Percentiles rank a stretch among this genome's conserved stretches.
These are phyloP conservation scores for Pseudogymnoascus sp. DNA, from an alignment of 2,329 filamentous ascomycete species.

Conservation along the genomic window DNA sequence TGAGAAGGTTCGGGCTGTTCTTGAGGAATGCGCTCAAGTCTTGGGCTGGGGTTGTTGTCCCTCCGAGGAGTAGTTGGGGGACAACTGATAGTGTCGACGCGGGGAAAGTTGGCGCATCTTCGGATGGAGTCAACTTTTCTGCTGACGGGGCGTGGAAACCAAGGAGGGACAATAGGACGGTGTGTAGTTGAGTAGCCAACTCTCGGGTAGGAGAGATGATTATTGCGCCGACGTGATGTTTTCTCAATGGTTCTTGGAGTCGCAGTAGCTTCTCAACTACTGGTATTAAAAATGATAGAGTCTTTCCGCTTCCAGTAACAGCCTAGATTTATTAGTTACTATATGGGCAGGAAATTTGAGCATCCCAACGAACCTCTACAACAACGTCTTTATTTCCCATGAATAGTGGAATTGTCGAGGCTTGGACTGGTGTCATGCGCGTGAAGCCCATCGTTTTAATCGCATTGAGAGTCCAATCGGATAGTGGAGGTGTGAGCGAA, in stretches of 20 bases:
- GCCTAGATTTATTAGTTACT: conserved; percentile 39
- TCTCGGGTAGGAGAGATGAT: conserved; percentile 91
- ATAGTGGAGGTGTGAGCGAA: conserved; percentile 59
- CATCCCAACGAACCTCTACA: conserved; percentile 52
- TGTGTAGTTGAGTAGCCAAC: conserved; percentile 81
- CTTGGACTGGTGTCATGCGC: conserved; percentile 90
- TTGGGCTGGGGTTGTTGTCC: conserved; percentile 69
- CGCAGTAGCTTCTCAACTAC: conserved; percentile 74
- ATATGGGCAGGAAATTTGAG: neutral
- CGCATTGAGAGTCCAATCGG: conserved; percentile 79
- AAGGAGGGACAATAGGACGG: conserved; percentile 67
- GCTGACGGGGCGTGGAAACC: conserved; percentile 77
- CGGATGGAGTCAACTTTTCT: conserved; percentile 47
- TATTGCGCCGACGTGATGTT: conserved; percentile 82
- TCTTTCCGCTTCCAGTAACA: conserved; percentile 88
- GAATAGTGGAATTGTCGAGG: conserved; percentile 80
- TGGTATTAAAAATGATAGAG: conserved; percentile 75
- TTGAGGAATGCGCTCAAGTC: conserved; percentile 80
- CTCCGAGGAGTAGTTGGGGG: conserved; percentile 82
- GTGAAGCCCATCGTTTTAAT: conserved; percentile 76
- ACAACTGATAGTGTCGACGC: conserved; percentile 50
- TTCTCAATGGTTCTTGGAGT: conserved; percentile 73
- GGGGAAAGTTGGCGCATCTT: conserved; percentile 43
- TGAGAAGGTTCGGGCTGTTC: conserved; percentile 76
- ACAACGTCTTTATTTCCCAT: conserved; percentile 87